phyloP scores from a whole-genome alignment of 192 early-diverging fungal genomes.

The Rhizophlyctis rosea region DNA sequence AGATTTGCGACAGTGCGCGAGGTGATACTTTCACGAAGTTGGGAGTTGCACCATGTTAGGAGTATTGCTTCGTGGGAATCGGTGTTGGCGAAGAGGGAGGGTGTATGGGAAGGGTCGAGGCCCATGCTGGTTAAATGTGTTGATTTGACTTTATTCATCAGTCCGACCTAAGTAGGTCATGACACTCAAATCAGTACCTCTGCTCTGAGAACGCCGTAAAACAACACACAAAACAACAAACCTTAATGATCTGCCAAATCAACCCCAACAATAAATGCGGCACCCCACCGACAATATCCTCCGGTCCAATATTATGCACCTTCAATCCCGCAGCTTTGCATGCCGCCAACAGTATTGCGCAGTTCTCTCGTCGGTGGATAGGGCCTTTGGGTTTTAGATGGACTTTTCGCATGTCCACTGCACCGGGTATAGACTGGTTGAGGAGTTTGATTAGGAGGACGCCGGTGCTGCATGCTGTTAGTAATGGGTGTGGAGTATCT shows the following conservation, averaged over 20 bases:
- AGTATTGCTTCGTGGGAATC: neutral
- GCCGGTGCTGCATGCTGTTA: neutral
- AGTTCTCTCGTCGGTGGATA: neutral
- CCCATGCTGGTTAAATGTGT: neutral
- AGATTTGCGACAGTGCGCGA: neutral
- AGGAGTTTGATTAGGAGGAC: neutral
- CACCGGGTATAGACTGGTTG: neutral
- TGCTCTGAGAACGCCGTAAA: neutral
- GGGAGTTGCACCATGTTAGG: neutral
- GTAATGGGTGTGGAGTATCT: neutral
- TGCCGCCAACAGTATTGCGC: neutral
- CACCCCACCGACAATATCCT: neutral
- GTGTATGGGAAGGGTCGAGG: neutral
- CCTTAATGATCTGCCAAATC: constrained; percentile 1
- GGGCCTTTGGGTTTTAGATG: neutral
- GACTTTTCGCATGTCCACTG: neutral
- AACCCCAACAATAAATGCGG: constrained; percentile 1
- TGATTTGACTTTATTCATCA: neutral
- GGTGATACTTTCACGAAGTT: neutral
- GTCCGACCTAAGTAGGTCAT: neutral
- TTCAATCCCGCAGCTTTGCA: neutral
- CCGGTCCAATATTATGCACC: neutral
- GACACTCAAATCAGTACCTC: neutral
- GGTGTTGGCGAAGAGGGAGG: neutral
- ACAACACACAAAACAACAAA: neutral